Percentiles rank a stretch among this genome's conserved stretches.
phyloP scores from a whole-genome alignment of 352 stramenopile species.

The Phytopythium delawarense region DNA sequence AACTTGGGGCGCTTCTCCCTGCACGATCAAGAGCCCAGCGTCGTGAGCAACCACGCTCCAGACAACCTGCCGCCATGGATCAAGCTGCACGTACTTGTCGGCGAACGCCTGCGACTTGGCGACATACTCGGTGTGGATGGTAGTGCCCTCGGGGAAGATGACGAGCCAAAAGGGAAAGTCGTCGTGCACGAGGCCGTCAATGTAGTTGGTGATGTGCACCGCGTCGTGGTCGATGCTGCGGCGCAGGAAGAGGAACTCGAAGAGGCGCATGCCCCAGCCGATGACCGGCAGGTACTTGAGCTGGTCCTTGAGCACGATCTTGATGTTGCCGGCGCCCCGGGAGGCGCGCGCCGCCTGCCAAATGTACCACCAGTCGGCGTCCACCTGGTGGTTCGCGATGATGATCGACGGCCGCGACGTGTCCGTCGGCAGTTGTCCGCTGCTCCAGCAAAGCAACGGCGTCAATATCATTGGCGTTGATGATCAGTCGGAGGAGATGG shows the following conservation, averaged over 20 bases:
- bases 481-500: neutral
- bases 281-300: conserved; percentile 87
- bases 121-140: conserved; percentile 85
- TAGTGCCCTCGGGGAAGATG: conserved; percentile 90
- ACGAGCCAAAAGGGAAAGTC: conserved; percentile 88
- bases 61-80: neutral
- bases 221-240: conserved; percentile 79
- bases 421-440: conserved; percentile 74
- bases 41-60: conserved; percentile 5
- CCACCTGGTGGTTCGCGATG: conserved; percentile 90
- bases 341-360: conserved; percentile 76
- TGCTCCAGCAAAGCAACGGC: conserved; percentile 6
- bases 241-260: conserved; percentile 89
- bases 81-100: conserved; percentile 42
- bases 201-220: conserved; percentile 72
- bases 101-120: conserved; percentile 90
- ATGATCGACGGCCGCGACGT: conserved; percentile 77
- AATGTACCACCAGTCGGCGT: conserved; percentile 93
- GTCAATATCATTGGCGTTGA: neutral
- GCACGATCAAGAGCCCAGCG: neutral
- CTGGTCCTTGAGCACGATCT: conserved; percentile 91
- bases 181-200: conserved; percentile 72
- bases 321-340: conserved; percentile 75
- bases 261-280: conserved; percentile 87
- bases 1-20: conserved; percentile 79